These are phyloP conservation scores for Martensiomyces pterosporus DNA, from an alignment of 192 early-diverging fungal species.

Conservation along the genomic window DNA sequence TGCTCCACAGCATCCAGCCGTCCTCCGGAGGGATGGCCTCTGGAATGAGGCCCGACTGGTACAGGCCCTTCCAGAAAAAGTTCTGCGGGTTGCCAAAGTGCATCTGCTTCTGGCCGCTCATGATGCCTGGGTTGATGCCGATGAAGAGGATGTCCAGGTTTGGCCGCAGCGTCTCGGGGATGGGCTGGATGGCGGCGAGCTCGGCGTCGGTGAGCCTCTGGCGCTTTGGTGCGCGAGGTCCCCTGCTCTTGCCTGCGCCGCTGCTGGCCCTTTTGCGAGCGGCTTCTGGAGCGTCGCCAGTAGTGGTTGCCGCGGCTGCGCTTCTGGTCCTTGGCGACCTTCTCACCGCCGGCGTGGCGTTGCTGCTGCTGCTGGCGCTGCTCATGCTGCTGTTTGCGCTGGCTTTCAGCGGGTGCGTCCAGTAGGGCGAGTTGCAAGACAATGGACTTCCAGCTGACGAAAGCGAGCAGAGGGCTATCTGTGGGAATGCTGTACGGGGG, in stretches of 20 bases:
- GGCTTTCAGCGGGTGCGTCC: too few relatives aligned
- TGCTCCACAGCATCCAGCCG: conserved; percentile 46
- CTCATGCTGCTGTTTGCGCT: neutral
- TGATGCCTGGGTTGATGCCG: conserved; percentile 69
- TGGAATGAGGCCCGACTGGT: conserved; percentile 56
- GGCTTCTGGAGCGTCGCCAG: too few relatives aligned
- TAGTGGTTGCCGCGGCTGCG: too few relatives aligned
- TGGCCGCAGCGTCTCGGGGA: conserved; percentile 40
- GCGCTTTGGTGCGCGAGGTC: neutral
- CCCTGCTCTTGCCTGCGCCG: neutral
- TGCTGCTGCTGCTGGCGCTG: too few relatives aligned
- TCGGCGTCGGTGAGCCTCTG: conserved; percentile 6
- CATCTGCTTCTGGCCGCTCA: conserved; percentile 54
- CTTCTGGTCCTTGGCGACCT: too few relatives aligned
- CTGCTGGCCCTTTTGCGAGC: neutral
- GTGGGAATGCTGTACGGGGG: too few relatives aligned
- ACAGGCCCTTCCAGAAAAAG: conserved; percentile 71
- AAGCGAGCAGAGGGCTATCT: too few relatives aligned
- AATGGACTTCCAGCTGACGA: too few relatives aligned
- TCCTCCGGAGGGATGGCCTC: conserved; percentile 50
- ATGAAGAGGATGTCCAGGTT: conserved; percentile 61
- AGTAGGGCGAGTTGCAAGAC: too few relatives aligned
- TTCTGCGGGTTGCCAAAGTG: conserved; percentile 71
- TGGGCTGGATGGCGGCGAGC: conserved; percentile 26
- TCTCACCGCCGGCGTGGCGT: too few relatives aligned